These are phyloP conservation scores for Saccharomycopsis capsularis DNA, from an alignment of 805 yeast species.

Conservation along the genomic window DNA sequence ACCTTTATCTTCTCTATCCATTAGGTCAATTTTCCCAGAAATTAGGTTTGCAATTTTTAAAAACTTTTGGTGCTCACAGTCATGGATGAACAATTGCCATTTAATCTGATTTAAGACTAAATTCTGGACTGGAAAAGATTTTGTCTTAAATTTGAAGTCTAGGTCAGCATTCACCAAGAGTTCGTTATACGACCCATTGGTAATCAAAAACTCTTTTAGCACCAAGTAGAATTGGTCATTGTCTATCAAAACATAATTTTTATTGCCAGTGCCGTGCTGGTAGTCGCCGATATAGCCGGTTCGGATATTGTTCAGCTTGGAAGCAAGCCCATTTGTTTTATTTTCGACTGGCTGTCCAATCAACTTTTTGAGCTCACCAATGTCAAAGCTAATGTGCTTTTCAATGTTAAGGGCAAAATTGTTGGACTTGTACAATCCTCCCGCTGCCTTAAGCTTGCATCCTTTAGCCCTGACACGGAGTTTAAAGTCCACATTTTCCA, in stretches of 20 bases:
- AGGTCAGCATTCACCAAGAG: not conserved
- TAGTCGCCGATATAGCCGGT: too few relatives aligned
- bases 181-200: not conserved
- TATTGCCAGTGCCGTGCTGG: too few relatives aligned
- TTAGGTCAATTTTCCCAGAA: not conserved
- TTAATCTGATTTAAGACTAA: not conserved
- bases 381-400: not conserved
- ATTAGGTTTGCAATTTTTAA: not conserved
- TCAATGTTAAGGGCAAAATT: not conserved
- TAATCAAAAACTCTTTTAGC: not conserved
- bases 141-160: not conserved
- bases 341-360: not conserved
- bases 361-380: not conserved
- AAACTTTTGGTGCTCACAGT: not conserved
- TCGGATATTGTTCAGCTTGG: too few relatives aligned
- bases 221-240: not conserved
- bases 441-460: not conserved
- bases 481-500: not conserved
- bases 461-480: not conserved
- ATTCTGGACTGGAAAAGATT: not conserved
- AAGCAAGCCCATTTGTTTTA: not conserved
- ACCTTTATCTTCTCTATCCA: not conserved
- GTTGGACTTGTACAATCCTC: not conserved
- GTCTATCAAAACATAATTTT: slow-evolving; percentile 1
- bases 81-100: not conserved